Conservation (phyloP, 768 basidiomycete genomes). For the Leccinum variicolor region DNA sequence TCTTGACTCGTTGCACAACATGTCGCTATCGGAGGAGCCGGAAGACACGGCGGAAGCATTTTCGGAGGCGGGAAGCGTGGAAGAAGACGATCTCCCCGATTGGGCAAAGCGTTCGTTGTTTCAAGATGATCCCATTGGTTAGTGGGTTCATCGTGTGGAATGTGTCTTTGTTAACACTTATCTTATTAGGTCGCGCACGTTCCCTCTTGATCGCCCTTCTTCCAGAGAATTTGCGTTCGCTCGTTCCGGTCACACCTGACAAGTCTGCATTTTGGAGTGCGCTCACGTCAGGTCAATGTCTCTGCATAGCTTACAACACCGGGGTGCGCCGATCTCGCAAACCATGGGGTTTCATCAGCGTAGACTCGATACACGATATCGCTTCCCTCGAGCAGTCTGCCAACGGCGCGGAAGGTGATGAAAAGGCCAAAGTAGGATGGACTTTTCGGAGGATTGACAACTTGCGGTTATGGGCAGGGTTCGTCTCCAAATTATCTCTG, state of each 20-base stretch:
- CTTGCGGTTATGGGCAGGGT: constrained; percentile 83
- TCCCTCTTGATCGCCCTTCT: constrained; percentile 59
- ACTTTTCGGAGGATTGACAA: constrained; percentile 88
- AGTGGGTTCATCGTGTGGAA: constrained; percentile 20
- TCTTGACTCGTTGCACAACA: constrained; percentile 48
- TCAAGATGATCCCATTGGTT: constrained; percentile 55
- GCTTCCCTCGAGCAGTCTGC: constrained; percentile 56
- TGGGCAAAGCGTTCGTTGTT: constrained; percentile 72
- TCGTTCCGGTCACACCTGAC: constrained; percentile 34
- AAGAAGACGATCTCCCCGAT: constrained; percentile 69
- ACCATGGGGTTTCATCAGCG: constrained; percentile 86
- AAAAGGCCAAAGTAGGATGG: constrained; percentile 60
- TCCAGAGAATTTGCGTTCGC: constrained; percentile 49
- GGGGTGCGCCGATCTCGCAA: constrained; percentile 76
- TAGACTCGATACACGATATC: constrained; percentile 78
- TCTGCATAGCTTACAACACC: constrained; percentile 79
- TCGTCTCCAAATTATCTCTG: constrained; percentile 26
- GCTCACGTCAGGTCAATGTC: constrained; percentile 73
- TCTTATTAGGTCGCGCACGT: constrained; percentile 55
- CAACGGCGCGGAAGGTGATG: constrained; percentile 33
- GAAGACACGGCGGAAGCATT: constrained; percentile 47
- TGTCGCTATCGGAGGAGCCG: constrained; percentile 55
- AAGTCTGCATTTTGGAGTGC: constrained; percentile 44
- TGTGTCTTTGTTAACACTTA: constrained; percentile 2
- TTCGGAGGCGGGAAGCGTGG: constrained; percentile 42